Conservation (phyloP, 495 filamentous ascomycete species). For the Schizothecium vesticola region DNA sequence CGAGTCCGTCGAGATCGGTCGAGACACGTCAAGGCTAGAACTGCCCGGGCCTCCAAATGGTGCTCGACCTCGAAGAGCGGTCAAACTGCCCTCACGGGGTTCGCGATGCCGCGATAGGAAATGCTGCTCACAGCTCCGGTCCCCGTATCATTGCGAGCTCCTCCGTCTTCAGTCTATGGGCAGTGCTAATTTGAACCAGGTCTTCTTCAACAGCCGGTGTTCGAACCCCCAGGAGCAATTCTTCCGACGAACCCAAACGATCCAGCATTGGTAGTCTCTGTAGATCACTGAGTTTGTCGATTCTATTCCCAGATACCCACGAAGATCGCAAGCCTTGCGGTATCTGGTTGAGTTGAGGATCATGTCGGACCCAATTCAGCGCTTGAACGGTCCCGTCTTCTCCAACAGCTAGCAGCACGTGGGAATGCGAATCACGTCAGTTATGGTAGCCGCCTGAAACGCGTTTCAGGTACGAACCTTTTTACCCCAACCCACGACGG, state of each 20-base stretch:
- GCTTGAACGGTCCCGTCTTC: background rate
- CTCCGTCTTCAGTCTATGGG: background rate
- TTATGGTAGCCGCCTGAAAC: slow-evolving; percentile 9
- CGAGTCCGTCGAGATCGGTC: background rate
- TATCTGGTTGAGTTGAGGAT: background rate
- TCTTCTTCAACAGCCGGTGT: background rate
- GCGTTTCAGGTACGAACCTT: slow-evolving; percentile 12
- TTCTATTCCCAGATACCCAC: background rate
- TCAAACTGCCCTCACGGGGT: background rate
- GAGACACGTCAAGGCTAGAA: background rate
- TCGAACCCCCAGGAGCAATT: background rate
- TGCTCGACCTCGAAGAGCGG: background rate
- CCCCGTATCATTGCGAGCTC: background rate
- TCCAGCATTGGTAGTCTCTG: background rate
- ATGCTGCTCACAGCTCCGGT: background rate
- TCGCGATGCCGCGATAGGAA: background rate
- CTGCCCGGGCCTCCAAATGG: background rate
- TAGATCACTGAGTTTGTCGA: background rate
- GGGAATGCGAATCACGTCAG: background rate
- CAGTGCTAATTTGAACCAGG: background rate
- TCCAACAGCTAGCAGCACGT: background rate
- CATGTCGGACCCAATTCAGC: background rate
- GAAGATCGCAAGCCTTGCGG: background rate
- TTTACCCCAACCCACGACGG: background rate
- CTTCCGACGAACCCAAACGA: background rate